Percentiles rank a stretch among this genome's conserved stretches.
These are phyloP conservation scores for Thermochaetoides thermophila DNA, from an alignment of 495 filamentous ascomycete genomes.

Conservation along the genomic window DNA sequence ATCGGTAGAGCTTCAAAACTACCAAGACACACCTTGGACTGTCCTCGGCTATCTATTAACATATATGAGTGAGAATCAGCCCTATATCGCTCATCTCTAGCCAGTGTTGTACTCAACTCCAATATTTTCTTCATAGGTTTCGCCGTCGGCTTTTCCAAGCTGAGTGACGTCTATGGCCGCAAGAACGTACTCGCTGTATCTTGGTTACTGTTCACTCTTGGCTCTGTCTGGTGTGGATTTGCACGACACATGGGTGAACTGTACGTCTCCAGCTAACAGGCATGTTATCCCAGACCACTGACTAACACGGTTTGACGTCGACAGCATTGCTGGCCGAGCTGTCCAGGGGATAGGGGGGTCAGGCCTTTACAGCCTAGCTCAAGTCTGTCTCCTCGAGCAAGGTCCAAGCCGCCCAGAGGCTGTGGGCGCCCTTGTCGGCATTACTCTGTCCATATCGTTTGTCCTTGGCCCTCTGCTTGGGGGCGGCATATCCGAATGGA, in stretches of 20 bases:
- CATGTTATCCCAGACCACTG: no score
- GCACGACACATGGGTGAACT: slow-evolving; percentile 36
- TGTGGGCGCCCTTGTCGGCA: slow-evolving; percentile 28
- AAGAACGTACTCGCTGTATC: slow-evolving; percentile 32
- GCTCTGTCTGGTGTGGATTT: slow-evolving; percentile 43
- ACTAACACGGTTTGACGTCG: no score
- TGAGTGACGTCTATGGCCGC: slow-evolving; percentile 46
- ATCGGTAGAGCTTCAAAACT: slow-evolving; percentile 37
- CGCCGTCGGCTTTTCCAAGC: slow-evolving; percentile 42
- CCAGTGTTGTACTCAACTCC: no score
- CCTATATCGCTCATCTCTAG: not conserved
- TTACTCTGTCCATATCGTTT: slow-evolving; percentile 31
- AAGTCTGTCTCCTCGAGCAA: slow-evolving; percentile 41
- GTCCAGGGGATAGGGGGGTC: slow-evolving; percentile 49
- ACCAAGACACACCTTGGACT: slow-evolving; percentile 41
- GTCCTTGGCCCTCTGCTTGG: slow-evolving; percentile 53
- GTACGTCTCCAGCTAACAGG: slow-evolving; percentile 32
- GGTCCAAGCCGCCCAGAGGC: slow-evolving; percentile 32
- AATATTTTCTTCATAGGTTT: no score
- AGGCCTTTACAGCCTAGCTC: slow-evolving; percentile 41
- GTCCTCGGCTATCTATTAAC: slow-evolving; percentile 45
- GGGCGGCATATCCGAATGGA: slow-evolving; percentile 47
- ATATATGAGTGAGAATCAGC: slow-evolving; percentile 36
- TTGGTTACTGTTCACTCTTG: slow-evolving; percentile 38
- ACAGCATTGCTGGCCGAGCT: slow-evolving; percentile 41